Evolutionary conservation across 2,329 filamentous ascomycete genomes (phyloP).

Genomic region (Exserohilum rostratum): DNA sequence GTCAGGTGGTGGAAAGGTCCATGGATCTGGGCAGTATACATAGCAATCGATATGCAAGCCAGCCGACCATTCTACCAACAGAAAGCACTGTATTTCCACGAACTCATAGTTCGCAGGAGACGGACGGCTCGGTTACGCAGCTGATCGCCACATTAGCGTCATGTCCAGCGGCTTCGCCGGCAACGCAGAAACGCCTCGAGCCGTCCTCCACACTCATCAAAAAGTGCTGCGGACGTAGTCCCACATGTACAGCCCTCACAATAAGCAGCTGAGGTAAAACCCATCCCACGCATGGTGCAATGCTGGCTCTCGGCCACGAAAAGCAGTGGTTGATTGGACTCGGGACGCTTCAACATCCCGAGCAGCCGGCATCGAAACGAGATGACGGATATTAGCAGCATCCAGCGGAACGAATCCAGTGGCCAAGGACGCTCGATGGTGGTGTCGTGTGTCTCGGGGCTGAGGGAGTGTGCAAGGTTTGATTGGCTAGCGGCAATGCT

Average conservation of each 20-base stretch:
- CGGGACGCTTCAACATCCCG: slow-evolving; percentile 10
- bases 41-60: neutral
- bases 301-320: slow-evolving; percentile 21
- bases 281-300: slow-evolving; percentile 17
- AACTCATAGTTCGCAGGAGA: slow-evolving; percentile 15
- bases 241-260: neutral
- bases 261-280: slow-evolving; percentile 20
- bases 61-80: neutral
- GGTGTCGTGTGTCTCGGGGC: slow-evolving; percentile 21
- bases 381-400: slow-evolving; percentile 37
- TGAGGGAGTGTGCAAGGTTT: slow-evolving; percentile 12
- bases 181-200: neutral
- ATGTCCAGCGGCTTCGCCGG: neutral
- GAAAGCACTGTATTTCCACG: neutral
- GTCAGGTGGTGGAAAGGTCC: too few species aligned
- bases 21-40: neutral
- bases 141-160: slow-evolving; percentile 8
- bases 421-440: slow-evolving; percentile 24
- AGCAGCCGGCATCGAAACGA: slow-evolving; percentile 25
- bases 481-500: slow-evolving; percentile 27
- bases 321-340: slow-evolving; percentile 36
- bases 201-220: neutral
- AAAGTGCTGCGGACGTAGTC: neutral
- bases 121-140: slow-evolving; percentile 3
- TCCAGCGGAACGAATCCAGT: slow-evolving; percentile 18